Evolutionary conservation across 164 flowering plant species (phyloP).

Genomic region (Umbellularia californica): DNA sequence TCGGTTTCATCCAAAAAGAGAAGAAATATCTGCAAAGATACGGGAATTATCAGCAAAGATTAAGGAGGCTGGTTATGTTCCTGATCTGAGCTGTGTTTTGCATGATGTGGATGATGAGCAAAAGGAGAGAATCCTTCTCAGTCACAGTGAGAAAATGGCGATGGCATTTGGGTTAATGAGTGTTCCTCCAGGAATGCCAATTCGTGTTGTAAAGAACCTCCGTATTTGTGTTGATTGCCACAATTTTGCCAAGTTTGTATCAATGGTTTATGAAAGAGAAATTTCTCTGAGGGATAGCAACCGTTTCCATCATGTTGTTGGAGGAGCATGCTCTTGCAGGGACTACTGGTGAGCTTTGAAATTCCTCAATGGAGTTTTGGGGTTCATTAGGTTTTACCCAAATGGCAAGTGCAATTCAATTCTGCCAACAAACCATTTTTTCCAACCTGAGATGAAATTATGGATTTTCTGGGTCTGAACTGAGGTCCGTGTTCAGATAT

Average conservation of each 20-base stretch:
- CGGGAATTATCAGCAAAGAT: slow-evolving; percentile 7
- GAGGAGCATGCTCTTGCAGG: slow-evolving; percentile 20
- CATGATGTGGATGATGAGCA: slow-evolving; percentile 23
- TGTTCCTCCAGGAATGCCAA: slow-evolving; percentile 7
- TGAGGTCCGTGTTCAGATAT: too few species aligned
- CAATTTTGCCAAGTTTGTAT: slow-evolving; percentile 16
- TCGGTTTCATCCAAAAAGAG: slow-evolving; percentile 23
- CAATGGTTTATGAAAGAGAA: slow-evolving; percentile 15
- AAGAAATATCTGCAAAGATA: slow-evolving; percentile 19
- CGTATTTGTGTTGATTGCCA: slow-evolving; percentile 22
- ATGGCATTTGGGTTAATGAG: slow-evolving; percentile 15
- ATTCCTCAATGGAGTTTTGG: background rate
- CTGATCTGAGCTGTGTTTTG: slow-evolving; percentile 22
- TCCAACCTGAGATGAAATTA: background rate
- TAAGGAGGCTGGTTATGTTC: slow-evolving; percentile 17
- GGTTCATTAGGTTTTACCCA: background rate
- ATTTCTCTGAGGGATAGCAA: slow-evolving; percentile 15
- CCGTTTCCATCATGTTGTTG: slow-evolving; percentile 12
- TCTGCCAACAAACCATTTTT: background rate
- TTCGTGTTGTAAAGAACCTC: slow-evolving; percentile 19
- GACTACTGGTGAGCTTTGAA: slow-evolving; percentile 16
- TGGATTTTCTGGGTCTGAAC: background rate
- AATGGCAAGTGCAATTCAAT: background rate
- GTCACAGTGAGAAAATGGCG: slow-evolving; percentile 21
- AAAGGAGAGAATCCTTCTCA: slow-evolving; percentile 14